These are phyloP conservation scores for Trichoderma pleuroti DNA, from an alignment of 2,329 filamentous ascomycete species.

Conservation along the genomic window DNA sequence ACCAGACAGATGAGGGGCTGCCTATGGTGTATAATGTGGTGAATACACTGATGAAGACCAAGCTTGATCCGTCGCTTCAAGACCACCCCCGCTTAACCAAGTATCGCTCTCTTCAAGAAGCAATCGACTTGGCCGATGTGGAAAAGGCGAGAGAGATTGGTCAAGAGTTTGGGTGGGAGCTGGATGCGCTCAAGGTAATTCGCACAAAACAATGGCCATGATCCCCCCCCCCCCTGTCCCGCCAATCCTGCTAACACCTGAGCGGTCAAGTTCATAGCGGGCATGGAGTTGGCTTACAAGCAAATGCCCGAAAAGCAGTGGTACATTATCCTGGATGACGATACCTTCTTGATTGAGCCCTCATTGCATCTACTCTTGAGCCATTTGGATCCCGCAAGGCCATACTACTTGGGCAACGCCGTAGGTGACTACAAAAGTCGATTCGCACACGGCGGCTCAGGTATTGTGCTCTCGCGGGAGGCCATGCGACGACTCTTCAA, in stretches of 20 bases:
- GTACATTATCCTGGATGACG: slow-evolving; percentile 57
- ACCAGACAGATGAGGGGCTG: slow-evolving; percentile 31
- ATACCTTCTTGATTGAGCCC: slow-evolving; percentile 51
- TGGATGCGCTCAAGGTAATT: slow-evolving; percentile 48
- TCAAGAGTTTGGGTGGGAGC: slow-evolving; percentile 44
- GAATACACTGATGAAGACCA: slow-evolving; percentile 34
- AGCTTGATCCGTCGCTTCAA: slow-evolving; percentile 27
- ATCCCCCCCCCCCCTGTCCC: background rate
- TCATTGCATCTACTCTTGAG: slow-evolving; percentile 47
- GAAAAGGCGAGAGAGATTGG: slow-evolving; percentile 37
- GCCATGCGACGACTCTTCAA: slow-evolving; percentile 47
- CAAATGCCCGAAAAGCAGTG: slow-evolving; percentile 54
- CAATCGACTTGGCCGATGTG: slow-evolving; percentile 38
- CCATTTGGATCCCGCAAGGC: slow-evolving; percentile 45
- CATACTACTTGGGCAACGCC: slow-evolving; percentile 54
- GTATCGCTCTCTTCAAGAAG: slow-evolving; percentile 38
- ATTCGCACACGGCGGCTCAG: slow-evolving; percentile 57
- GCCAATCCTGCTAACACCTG: background rate
- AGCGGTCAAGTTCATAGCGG: slow-evolving; percentile 47
- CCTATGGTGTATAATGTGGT: slow-evolving; percentile 40
- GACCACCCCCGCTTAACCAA: slow-evolving; percentile 38
- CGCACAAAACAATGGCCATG: background rate
- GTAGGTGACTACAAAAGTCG: slow-evolving; percentile 54
- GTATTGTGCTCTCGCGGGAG: slow-evolving; percentile 49
- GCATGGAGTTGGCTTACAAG: slow-evolving; percentile 50